Conservation (phyloP, 1,284 basidiomycete genomes). For the Marasmius oreades region DNA sequence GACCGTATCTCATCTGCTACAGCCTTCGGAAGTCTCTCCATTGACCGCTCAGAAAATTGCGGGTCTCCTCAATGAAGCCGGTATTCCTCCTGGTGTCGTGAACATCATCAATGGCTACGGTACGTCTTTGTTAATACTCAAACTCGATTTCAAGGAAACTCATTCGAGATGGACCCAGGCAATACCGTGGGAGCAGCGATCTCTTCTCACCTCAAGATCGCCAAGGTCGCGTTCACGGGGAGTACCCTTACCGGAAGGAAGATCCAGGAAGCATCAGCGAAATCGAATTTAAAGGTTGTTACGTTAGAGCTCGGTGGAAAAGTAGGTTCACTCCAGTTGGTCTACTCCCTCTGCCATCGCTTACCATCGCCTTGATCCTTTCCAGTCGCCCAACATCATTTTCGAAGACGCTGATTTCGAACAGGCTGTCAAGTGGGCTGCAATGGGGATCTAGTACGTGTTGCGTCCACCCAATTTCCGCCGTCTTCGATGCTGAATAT, state of each 20-base stretch:
- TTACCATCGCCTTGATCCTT: too few species aligned
- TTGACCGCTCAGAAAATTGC: constrained; percentile 62
- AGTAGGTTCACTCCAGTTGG: constrained; percentile 38
- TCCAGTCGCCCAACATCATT: constrained; percentile 66
- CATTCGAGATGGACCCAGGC: constrained; percentile 38
- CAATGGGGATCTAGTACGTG: constrained; percentile 74
- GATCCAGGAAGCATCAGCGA: constrained; percentile 62
- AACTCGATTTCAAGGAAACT: neutral
- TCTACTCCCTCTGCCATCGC: too few species aligned
- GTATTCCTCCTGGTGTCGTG: constrained; percentile 59
- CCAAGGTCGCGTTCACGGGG: constrained; percentile 47
- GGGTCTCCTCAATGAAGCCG: constrained; percentile 51
- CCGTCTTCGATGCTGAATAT: neutral
- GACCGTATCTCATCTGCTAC: neutral
- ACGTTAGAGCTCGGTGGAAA: constrained; percentile 84
- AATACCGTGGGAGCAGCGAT: constrained; percentile 66
- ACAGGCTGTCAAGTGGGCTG: constrained; percentile 78
- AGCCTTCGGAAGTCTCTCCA: constrained; percentile 84
- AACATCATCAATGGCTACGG: constrained; percentile 78
- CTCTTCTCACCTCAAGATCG: constrained; percentile 40
- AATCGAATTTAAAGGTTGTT: constrained; percentile 65
- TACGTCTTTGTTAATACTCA: constrained; percentile 3
- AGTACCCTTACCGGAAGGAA: constrained; percentile 53
- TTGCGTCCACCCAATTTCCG: too few species aligned
- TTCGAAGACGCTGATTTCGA: constrained; percentile 77